Evolutionary conservation across 805 yeast species (phyloP).

Genomic region (Ogataea naganishii): DNA sequence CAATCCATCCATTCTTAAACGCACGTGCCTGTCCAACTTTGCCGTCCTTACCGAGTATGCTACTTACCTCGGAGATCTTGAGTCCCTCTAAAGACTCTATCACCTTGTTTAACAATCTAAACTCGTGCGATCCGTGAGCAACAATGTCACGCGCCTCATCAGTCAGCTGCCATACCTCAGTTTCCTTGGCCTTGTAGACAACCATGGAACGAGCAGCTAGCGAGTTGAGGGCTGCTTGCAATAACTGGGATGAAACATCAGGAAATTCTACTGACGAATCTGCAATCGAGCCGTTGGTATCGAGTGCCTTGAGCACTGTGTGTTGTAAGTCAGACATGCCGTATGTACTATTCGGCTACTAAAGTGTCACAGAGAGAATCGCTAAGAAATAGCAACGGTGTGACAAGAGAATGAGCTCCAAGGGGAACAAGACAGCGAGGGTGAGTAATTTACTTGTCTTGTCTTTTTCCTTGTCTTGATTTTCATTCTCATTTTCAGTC

Average conservation of each 20-base stretch:
- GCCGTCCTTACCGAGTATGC: slow-evolving; percentile 75
- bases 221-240: slow-evolving; percentile 81
- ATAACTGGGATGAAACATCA: slow-evolving; percentile 47
- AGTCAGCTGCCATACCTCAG: slow-evolving; percentile 67
- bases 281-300: slow-evolving; percentile 50
- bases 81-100: slow-evolving; percentile 68
- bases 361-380: background rate
- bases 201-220: slow-evolving; percentile 80
- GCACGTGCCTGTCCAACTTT: slow-evolving; percentile 95
- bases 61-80: slow-evolving; percentile 66
- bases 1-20: slow-evolving; percentile 94
- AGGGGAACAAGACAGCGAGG: slow-evolving; percentile 3
- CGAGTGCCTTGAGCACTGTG: slow-evolving; percentile 54
- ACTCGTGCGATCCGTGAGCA: slow-evolving; percentile 82
- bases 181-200: slow-evolving; percentile 60
- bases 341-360: background rate
- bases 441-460: slow-evolving; percentile 2
- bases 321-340: slow-evolving; percentile 64
- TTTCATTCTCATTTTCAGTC: too few species aligned
- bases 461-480: too few species aligned
- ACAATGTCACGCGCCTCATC: slow-evolving; percentile 77
- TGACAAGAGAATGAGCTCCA: slow-evolving; percentile 3
- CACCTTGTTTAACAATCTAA: slow-evolving; percentile 67
- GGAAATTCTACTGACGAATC: slow-evolving; percentile 69
- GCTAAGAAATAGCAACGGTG: background rate